These are phyloP conservation scores for Nemania sp. DNA, from an alignment of 2,329 filamentous ascomycete genomes.

Conservation along the genomic window DNA sequence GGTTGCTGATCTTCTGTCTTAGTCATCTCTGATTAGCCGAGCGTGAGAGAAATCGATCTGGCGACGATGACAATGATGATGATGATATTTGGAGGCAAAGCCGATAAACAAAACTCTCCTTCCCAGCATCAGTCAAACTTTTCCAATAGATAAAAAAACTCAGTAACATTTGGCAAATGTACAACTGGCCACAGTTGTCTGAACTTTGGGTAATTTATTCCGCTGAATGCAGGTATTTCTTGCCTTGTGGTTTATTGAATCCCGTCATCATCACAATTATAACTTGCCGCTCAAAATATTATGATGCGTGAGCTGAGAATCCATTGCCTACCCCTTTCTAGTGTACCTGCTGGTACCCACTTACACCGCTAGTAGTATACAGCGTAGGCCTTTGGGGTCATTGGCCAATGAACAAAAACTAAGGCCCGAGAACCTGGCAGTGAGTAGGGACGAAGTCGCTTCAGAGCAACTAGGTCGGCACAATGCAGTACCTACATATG, in stretches of 20 bases:
- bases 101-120: not conserved
- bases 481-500: not conserved
- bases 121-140: too few relatives aligned
- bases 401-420: slow-evolving; percentile 8
- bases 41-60: not conserved
- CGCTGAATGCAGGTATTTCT: not conserved
- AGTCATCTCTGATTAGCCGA: slow-evolving; percentile 23
- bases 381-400: not conserved
- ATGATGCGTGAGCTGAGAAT: slow-evolving; percentile 23
- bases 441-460: not conserved
- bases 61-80: slow-evolving; percentile 16
- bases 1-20: slow-evolving; percentile 21
- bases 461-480: not conserved
- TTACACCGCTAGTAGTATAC: not conserved
- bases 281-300: not conserved
- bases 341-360: slow-evolving; percentile 20
- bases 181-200: too few relatives aligned
- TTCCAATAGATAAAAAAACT: too few relatives aligned
- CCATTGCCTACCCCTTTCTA: too few relatives aligned
- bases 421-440: slow-evolving; percentile 24
- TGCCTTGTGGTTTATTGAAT: not conserved
- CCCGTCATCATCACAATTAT: not conserved
- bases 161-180: too few relatives aligned
- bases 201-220: not conserved
- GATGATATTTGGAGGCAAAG: slow-evolving; percentile 4